Evolutionary conservation across 768 basidiomycete genomes (phyloP).

Genomic region (Rhizopogon roseolus): DNA sequence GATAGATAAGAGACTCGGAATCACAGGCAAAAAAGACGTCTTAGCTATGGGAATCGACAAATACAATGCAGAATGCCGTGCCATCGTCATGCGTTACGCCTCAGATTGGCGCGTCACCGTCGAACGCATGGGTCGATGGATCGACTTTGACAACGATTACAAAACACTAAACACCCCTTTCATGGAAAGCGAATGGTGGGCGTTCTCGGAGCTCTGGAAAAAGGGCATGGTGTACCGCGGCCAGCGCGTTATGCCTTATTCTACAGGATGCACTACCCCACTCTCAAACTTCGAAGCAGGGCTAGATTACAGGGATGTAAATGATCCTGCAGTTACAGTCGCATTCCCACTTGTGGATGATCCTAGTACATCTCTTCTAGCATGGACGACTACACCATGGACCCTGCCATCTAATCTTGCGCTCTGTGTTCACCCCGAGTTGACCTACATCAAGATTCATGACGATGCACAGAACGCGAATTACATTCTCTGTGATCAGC

Average conservation of each 20-base stretch:
- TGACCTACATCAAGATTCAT: slow-evolving; percentile 94
- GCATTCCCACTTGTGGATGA: slow-evolving; percentile 93
- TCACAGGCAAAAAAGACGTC: slow-evolving; percentile 91
- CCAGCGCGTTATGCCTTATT: slow-evolving; percentile 95
- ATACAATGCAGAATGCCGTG: slow-evolving; percentile 95
- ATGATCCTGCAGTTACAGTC: slow-evolving; percentile 93
- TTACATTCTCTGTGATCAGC: slow-evolving; percentile 87
- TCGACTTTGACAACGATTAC: slow-evolving; percentile 99
- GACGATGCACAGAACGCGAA: slow-evolving; percentile 83
- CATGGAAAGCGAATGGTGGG: slow-evolving; percentile 99
- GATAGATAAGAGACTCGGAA: slow-evolving; percentile 94
- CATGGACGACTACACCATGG: slow-evolving; percentile 99
- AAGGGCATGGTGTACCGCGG: slow-evolving; percentile 92
- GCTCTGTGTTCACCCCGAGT: slow-evolving; percentile 94
- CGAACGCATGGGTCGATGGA: slow-evolving; percentile 98
- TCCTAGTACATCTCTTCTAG: slow-evolving; percentile 81
- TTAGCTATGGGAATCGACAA: slow-evolving; percentile 93
- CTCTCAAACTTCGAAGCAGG: slow-evolving; percentile 98
- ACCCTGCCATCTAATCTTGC: slow-evolving; percentile 94
- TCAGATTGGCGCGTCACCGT: slow-evolving; percentile 93
- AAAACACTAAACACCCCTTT: slow-evolving; percentile 91
- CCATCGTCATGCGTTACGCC: slow-evolving; percentile 96
- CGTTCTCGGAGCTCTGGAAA: slow-evolving; percentile 89
- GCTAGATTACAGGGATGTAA: slow-evolving; percentile 86
- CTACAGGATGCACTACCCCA: slow-evolving; percentile 92